Evolutionary conservation across 106 monocot genomes (phyloP), one percentile per base, ranked within the genome.

Genomic region (Dioscorea zingiberensis): DNA sequence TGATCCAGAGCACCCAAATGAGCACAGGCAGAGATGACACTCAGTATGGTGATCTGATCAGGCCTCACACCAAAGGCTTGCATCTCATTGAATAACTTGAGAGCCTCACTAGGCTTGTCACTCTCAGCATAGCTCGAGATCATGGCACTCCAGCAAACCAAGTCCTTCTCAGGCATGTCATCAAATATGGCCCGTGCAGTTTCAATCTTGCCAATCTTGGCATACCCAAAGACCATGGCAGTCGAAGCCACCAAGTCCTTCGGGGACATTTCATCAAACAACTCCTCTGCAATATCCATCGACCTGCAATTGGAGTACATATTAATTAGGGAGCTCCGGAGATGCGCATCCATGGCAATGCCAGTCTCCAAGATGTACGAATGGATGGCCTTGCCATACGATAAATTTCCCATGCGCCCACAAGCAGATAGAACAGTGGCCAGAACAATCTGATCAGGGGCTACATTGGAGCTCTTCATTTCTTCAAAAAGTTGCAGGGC

Each of bases 131-230:
- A 84, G 1, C 80, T 75, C 15, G 83, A 78, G 54, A 91, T 81
- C 83, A 91, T 81, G 7, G 84, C 78, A 18, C 78, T 86, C 91
- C 86, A 86, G 60, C 70, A 78, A 25, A 86, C 68, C 19, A 86
- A 67, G 70, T 91, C 91, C 29, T 73, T 78, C 8, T 81, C 71
- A 8, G 19, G 17, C 73, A 87, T 83, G 29, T 25, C 44, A 62
- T 84, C 71, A 62, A 91, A 91, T 15, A 91, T 58, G 44, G 63
- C 66, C 11, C 76, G 75, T 3, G 91, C 91, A 51, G 65, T 46
- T 18, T 67, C 71, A 46, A 81, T 68, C 67, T 63, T 57, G 24
- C 78, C 78, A 22, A 70, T 13, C 68, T 84, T 83, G 9, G 81
- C 72, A 69, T 86, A 86, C 15, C 78, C 86, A 48, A 71, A 83